These are phyloP conservation scores for Tricholoma furcatifolium DNA, from an alignment of 768 basidiomycete genomes.

Conservation along the genomic window DNA sequence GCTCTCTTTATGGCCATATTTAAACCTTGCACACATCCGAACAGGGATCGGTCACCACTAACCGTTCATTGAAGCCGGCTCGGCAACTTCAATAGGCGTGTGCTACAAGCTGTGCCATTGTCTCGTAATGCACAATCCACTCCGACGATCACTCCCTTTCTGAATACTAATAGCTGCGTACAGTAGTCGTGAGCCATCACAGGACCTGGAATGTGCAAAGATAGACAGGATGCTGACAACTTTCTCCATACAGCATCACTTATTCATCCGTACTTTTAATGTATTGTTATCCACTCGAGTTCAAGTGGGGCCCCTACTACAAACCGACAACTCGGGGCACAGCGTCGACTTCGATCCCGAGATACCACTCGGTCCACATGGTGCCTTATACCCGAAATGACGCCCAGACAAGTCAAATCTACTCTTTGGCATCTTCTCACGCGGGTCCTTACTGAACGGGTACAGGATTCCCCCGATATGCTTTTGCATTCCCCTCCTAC, in stretches of 20 bases:
- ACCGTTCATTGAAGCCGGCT: no score
- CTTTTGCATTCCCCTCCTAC: neutral
- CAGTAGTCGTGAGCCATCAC: no score
- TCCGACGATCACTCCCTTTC: no score
- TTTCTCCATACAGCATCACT: no score
- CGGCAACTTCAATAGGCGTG: no score
- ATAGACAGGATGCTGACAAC: no score
- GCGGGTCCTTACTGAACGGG: neutral
- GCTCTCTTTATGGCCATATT: neutral
- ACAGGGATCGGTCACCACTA: neutral
- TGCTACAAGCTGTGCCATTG: no score
- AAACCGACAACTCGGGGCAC: neutral
- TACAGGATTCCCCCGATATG: neutral
- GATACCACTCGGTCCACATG: neutral
- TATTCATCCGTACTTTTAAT: neutral
- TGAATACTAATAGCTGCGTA: no score
- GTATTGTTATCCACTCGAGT: no score
- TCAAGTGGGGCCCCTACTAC: neutral
- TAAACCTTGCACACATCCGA: neutral
- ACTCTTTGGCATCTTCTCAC: no score
- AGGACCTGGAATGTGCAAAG: no score
- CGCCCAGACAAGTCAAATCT: neutral
- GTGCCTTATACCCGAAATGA: neutral
- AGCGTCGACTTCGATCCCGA: neutral
- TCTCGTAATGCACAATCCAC: no score